Base-by-base conservation (phyloP, 2,329 filamentous ascomycete genomes). In the Venturia carpophila region DNA sequence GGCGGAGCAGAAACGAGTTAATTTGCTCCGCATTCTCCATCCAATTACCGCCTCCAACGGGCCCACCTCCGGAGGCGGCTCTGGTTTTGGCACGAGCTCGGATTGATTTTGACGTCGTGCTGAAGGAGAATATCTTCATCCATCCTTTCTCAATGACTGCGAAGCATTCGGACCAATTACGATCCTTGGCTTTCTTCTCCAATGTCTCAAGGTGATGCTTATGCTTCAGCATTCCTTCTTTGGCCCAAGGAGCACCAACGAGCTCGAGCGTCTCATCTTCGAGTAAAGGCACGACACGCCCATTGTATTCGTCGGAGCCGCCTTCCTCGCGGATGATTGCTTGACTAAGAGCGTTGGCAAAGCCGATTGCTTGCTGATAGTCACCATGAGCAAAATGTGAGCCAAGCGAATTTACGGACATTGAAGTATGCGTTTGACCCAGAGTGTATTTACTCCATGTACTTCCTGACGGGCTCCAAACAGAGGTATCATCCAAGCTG, bases 21-120 rank as follows among this genome's bases (percentile, higher is more conserved):
- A 97, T 81, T 68, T 87, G 91, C 68, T 96, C 92, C 5, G 94
- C 94, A 73, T 96, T 97, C 70, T 97, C 92, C 75, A 93, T 93
- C 94, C 94, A 99, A 75, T 99, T 97, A 30, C 94, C 94, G 67
- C 94, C 94, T 69, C 94, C 94, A 1, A 97, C 94, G 7, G 89
- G 83, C 37, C 87, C 84, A 15, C 85, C 86, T 72, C 56, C 66
- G 63, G 63, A 82, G 80, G 10, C 73, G 71, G 72, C 75, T 79
- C 68, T 84, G 86, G 68, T 77, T 81, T 75, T 91, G 49, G 63
- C 92, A 69, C 86, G 83, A 42, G 37, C 47, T n/a, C 87, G 83
- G 70, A 87, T 79, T 0, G 89, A 90, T 74, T 94, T 94, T 68
- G 80, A 79, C 55, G 86, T 87, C n/a, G 86, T 83, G 60, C 87